Conservation (phyloP, 2,329 filamentous ascomycete genomes). For the Fusarium pseudograminearum region DNA sequence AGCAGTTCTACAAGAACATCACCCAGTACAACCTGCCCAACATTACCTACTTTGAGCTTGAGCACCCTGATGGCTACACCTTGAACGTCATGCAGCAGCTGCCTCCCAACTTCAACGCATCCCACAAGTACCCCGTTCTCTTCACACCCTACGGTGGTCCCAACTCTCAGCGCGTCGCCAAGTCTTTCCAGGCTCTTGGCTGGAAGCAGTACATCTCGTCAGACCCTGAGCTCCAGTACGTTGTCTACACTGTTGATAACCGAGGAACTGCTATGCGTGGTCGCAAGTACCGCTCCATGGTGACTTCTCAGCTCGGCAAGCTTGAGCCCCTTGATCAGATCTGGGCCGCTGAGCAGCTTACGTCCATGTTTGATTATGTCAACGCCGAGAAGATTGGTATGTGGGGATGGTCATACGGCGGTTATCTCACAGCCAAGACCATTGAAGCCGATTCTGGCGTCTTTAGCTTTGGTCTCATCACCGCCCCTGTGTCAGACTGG, state of each 20-base stretch:
- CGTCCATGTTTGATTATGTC: conserved; percentile 63
- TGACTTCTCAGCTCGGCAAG: conserved; percentile 70
- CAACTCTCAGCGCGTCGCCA: conserved; percentile 70
- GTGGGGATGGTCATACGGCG: conserved; percentile 77
- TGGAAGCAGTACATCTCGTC: conserved; percentile 75
- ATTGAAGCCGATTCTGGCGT: conserved; percentile 70
- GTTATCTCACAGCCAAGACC: conserved; percentile 74
- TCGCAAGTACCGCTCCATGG: conserved; percentile 69
- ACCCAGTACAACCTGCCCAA: conserved; percentile 72
- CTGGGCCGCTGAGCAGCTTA: conserved; percentile 71
- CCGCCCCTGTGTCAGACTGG: conserved; percentile 76
- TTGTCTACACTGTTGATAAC: conserved; percentile 76
- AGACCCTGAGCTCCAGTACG: conserved; percentile 75
- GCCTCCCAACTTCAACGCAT: conserved; percentile 71
- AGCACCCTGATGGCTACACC: conserved; percentile 70
- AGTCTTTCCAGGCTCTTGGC: conserved; percentile 65
- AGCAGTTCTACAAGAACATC: conserved; percentile 66
- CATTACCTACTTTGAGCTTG: conserved; percentile 72
- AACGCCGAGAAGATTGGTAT: conserved; percentile 72
- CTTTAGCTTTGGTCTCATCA: conserved; percentile 73
- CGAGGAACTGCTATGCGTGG: conserved; percentile 75
- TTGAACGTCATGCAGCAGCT: conserved; percentile 75
- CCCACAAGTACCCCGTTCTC: conserved; percentile 73
- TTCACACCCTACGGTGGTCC: conserved; percentile 78
- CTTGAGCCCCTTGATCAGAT: conserved; percentile 76